Base-by-base conservation (phyloP, 192 early-diverging fungal species). In the Haplosporangium gracile region DNA sequence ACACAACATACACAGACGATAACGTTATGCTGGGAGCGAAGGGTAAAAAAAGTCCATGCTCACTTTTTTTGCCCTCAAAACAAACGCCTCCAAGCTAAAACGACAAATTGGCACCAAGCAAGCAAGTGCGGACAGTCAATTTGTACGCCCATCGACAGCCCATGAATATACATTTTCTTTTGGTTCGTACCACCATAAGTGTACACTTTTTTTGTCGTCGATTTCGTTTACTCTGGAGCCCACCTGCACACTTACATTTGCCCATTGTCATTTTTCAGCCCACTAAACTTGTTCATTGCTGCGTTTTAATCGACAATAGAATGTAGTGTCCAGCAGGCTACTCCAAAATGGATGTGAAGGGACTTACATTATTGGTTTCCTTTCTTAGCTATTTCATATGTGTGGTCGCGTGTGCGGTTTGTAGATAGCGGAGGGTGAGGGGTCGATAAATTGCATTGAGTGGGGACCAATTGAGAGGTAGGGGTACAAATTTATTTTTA, bases 1-100 rank as follows among this genome's bases (percentile, higher is more conserved):
- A 15, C 8, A 29, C 60, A 3, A 5, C 16, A 49, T 15, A 26
- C 22, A 26, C 57, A 60, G 9, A 10, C 57, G 49, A 32, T 26
- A 63, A 63, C 57, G 57, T 63, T 63, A 63, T 11, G 26, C 7
- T 24, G 57, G 57, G 57, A 24, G 5, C 60, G 7, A 15, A 15
- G 60, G 29, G 2, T 65, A 65, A 65, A 65, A 63, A 65, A 65
- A 65, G 60, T 65, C 60, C 26, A 65, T 65, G 60, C 60, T 65
- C 60, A 65, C 60, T 65, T 63, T 60, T 60, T 60, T 1, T 32
- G n/a, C 29, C 10, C 32, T 26, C 60, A 65, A 65, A 34, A 24
- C 60, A 11, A 51, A 32, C 60, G 60, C 60, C 60, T 65, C 13
- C 60, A 65, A 32, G n/a, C 26, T 29, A 65, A 5, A 51, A 51